A percentile compares a stretch with the other conserved stretches of the same genome.
Evolutionary conservation across 768 basidiomycete genomes (phyloP).

Genomic region (Serendipita sp.): DNA sequence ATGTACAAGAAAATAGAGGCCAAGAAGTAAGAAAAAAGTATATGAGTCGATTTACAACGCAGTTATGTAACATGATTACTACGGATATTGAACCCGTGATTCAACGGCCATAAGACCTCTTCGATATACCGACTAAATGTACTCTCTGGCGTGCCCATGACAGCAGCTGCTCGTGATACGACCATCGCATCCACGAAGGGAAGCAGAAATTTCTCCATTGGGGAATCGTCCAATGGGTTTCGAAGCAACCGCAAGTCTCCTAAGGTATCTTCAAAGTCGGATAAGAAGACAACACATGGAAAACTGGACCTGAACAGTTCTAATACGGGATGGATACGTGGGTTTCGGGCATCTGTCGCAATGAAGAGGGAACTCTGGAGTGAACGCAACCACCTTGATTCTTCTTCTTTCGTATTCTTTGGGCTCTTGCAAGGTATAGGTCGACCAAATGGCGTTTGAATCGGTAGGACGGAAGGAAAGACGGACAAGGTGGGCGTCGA

Average conservation of each 20-base stretch:
- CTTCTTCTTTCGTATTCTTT: background rate
- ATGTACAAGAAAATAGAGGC: background rate
- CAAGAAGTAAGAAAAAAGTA: background rate
- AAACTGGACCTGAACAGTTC: slow-evolving; percentile 33
- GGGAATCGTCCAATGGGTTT: slow-evolving; percentile 34
- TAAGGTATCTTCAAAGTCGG: slow-evolving; percentile 27
- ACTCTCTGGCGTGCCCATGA: slow-evolving; percentile 57
- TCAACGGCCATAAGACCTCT: slow-evolving; percentile 41
- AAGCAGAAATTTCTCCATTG: slow-evolving; percentile 30
- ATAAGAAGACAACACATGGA: slow-evolving; percentile 45
- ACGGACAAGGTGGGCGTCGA: background rate
- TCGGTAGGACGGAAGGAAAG: background rate
- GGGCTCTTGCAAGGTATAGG: background rate
- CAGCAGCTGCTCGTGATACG: slow-evolving; percentile 35
- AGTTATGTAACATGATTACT: background rate
- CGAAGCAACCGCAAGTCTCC: slow-evolving; percentile 21
- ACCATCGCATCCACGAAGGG: slow-evolving; percentile 63
- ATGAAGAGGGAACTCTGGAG: slow-evolving; percentile 50
- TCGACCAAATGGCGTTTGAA: background rate
- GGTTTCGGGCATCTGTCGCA: slow-evolving; percentile 39
- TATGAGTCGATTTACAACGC: background rate
- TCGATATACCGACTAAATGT: slow-evolving; percentile 58
- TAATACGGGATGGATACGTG: slow-evolving; percentile 28
- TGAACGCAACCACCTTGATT: background rate
- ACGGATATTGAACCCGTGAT: background rate